Evolutionary conservation across 75 land plant species (phyloP), one percentile per base, ranked within the genome.

Genomic region (Cryptomeria japonica): DNA sequence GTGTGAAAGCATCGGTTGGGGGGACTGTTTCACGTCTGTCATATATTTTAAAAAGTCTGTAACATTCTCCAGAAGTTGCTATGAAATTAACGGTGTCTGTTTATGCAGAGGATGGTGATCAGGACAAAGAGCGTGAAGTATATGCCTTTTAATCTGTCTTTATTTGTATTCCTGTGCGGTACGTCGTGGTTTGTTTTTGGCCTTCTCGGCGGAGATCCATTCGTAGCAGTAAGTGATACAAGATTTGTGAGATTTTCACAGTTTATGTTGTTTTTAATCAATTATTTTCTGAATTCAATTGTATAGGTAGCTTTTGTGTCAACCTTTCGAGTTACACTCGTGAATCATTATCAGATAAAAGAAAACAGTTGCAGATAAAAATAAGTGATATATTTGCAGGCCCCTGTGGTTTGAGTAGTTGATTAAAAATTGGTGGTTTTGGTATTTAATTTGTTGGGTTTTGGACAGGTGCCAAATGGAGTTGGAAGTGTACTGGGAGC

Each of bases 111-210:
- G 56, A 34, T 89, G 88, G 97, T 96, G 90, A 92, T 95, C 8
- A 90, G 88, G 55, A 96, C 94, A 1, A 93, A 92, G 85, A 96
- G 97, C 64, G 95, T 95, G 86, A 94, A 94, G 90, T 96, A 78
- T 89, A 96, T 96, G 97, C 96, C 97, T 0, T 94, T 96, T 86
- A 89, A 89, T 84, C 88, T 96, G 53, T 96, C 97, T 7, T 86
- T 96, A 47, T 95, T 92, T 89, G 92, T 92, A 13, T 96, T 96
- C 90, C 76, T 95, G 11, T 91, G 93, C 55, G 96, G 96, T 7
- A 90, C 93, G 1, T 90, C 93, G 1, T 96, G 95, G 95, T 91
- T 95, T 85, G 79, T 92, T 77, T 96, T 55, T 86, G 96, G 94
- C 2, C 89, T 96, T 2, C 88, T 93, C 37, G 92, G 94, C 28